Evolutionary conservation across 1,284 basidiomycete species (phyloP), one percentile per base, ranked within the genome.

Genomic region (Marasmius fiardii): DNA sequence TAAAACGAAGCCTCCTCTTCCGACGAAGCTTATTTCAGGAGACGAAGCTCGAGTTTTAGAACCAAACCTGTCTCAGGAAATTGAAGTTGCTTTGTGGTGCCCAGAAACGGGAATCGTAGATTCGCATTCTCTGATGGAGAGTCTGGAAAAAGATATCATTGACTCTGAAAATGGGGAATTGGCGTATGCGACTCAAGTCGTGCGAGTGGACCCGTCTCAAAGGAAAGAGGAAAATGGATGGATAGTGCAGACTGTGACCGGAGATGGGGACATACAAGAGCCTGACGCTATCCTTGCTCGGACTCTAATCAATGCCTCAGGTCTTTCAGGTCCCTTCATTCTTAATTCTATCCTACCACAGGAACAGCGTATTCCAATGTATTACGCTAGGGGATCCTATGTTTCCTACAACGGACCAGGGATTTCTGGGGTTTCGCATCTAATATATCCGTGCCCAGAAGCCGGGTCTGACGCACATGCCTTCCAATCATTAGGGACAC

Each of bases 81-180:
- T 98, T 53, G 74, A 76, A 0, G 81, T 79, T 12, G 93, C 94
- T 0, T 70, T 99, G 20, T 86, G 88, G 72, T 93, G 88, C 57
- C 88, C 92, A 2, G 83, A 89, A 63, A 98, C 96, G 0, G 96
- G 96, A 1, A 97, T 99, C 59, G 73, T 99, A 2, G 91, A 95
- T 68, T 92, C 91, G 0, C 94, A 96, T 73, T 71, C 84, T 4
- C 73, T 92, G 48, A 92, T 95, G 82, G 79, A 85, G 61, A 87
- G 81, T 58, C 75, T 98, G 35, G 92, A 93, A 67, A 80, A 78
- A 61, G 92, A 95, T 52, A 85, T 98, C 52, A 71, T 72, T 8
- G 85, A 92, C 7, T 81, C 84, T 3, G 88, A 85, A 45, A 78
- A 72, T 26, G 90, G 91, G 10, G 83, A 92, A 54, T 72, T 97